These are phyloP conservation scores for Cyclotella atomus DNA, from an alignment of 108 stramenopile genomes.

Conservation along the genomic window DNA sequence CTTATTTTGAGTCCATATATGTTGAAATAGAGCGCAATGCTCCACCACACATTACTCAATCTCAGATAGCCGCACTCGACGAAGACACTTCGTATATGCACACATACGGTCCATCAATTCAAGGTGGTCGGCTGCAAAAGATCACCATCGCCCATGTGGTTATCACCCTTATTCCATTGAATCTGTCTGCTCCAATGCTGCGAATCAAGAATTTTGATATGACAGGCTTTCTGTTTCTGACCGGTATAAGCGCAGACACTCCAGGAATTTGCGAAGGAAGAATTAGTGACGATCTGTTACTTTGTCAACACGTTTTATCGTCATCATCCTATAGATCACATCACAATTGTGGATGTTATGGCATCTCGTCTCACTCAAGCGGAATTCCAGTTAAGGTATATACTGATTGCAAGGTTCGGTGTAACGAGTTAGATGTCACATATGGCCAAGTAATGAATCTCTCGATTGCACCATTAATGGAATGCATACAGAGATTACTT, in stretches of 20 bases:
- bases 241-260: conserved; percentile 39
- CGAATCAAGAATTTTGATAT: conserved; percentile 31
- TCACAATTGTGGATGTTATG: conserved; percentile 29
- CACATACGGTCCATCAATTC: conserved; percentile 41
- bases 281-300: conserved; percentile 9
- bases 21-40: conserved; percentile 44
- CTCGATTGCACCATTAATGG: conserved; percentile 41
- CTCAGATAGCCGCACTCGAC: conserved; percentile 35
- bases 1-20: conserved; percentile 37
- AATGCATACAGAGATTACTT: conserved; percentile 43
- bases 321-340: not conserved
- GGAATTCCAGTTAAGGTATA: conserved; percentile 57
- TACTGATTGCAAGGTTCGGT: conserved; percentile 28
- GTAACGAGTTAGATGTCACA: conserved; percentile 20
- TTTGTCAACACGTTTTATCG: conserved; percentile 34
- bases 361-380: conserved; percentile 33
- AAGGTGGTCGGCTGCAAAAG: conserved; percentile 42
- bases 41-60: conserved; percentile 45
- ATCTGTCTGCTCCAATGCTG: conserved; percentile 39
- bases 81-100: conserved; percentile 40
- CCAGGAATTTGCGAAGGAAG: conserved; percentile 34
- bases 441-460: conserved; percentile 43
- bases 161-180: conserved; percentile 41
- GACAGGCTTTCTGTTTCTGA: conserved; percentile 32
- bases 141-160: conserved; percentile 32